Evolutionary conservation across 2,329 filamentous ascomycete species (phyloP), one percentile per base, ranked within the genome.

Genomic region (Ascochyta koolunga): DNA sequence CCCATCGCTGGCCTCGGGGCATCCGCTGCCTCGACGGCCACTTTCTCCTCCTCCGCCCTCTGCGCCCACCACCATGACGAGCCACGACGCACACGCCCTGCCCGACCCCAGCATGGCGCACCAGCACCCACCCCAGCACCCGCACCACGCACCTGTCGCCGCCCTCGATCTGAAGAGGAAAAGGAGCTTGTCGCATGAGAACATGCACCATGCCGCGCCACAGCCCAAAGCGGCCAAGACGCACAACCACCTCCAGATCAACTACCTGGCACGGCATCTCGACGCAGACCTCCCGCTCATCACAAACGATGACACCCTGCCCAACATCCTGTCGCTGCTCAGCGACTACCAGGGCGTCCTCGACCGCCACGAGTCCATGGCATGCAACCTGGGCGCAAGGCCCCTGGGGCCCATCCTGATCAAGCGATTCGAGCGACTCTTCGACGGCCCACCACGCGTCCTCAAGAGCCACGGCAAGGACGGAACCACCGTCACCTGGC

Each of bases 321-420:
- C 85, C 11, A 87, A 89, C 62, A 85, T 95, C 49, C 76, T 95
- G 40, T 80, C 84, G 35, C 81, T 93, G 58, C 84, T 96, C 54
- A 83, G 83, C 68, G 88, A 92, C 64, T 96, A 96, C 75, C 90
- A 93, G 83, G 91, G 87, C 60, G 90, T 95, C 15, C 80, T 96
- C 46, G 89, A 90, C 66, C 86, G 90, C 50, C 90, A 93, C 72
- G 91, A 96, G 77, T 93, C 89, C 73, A 85, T 96, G 65, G 92
- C 91, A 40, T 88, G 89, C 53, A 93, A 91, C 67, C 82, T 96
- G 22, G 91, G 91, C 65, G 91, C 90, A 50, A 89, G 91, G 62
- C 87, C 93, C 16, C 85, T 92, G 1, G 91, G 89, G 0, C 90
- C 91, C 21, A 90, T 93, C 45, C 78, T 96, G 58, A 85, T 96